Conservation (phyloP, 2,329 filamentous ascomycete genomes). For the Westerdykella sp. region DNA sequence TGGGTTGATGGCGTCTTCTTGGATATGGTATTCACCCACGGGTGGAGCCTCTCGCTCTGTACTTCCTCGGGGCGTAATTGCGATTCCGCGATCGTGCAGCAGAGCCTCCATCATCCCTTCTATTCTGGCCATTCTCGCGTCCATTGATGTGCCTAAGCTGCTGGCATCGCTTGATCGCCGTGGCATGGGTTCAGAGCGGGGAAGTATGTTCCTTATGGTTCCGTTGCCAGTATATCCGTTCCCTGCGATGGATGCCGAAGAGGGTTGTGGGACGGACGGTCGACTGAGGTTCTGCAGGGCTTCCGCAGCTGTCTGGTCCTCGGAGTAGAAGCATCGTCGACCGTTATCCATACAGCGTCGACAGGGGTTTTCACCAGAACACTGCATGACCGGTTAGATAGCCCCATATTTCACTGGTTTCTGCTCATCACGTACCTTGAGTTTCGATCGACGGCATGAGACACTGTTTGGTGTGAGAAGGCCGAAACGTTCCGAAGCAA, state of each 20-base stretch:
- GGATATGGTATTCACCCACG: constrained; percentile 16
- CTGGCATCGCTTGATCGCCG: constrained; percentile 25
- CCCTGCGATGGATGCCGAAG: constrained; percentile 1
- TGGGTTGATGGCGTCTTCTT: constrained; percentile 20
- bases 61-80: constrained; percentile 19
- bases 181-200: constrained; percentile 16
- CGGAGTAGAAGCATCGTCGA: constrained; percentile 34
- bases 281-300: constrained; percentile 33
- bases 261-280: constrained; percentile 19
- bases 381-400: constrained; percentile 10
- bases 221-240: constrained; percentile 1
- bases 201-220: constrained; percentile 16
- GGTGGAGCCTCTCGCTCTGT: constrained; percentile 20
- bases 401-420: constrained; percentile 2
- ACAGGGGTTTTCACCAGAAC: constrained; percentile 32
- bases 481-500: constrained; percentile 18
- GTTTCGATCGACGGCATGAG: constrained; percentile 30
- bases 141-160: constrained; percentile 22
- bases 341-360: constrained; percentile 31
- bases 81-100: constrained; percentile 25
- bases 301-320: constrained; percentile 34
- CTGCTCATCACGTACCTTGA: constrained; percentile 22
- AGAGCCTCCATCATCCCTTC: constrained; percentile 33
- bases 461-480: constrained; percentile 17
- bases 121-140: constrained; percentile 30